Conservation (phyloP, 306 rosid species). For the Biancaea sappan region DNA sequence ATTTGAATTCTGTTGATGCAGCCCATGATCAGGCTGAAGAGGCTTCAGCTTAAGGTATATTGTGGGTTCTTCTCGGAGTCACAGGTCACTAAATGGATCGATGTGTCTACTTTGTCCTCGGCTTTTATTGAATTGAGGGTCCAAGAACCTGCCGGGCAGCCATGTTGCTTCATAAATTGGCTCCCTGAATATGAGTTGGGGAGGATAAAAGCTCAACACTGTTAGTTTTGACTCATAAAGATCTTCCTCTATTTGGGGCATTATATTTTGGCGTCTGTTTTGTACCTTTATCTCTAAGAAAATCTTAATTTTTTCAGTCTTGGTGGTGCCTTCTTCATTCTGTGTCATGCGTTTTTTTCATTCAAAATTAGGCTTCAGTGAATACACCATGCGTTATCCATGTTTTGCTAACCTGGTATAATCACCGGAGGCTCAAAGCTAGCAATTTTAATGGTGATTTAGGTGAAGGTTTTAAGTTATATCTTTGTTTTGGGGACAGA, state of each 20-base stretch:
- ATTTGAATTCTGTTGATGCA: conserved; percentile 45
- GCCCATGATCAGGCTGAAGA: conserved; percentile 38
- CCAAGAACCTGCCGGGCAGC: conserved; percentile 12
- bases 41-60: conserved; percentile 21
- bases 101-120: neutral
- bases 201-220: too few species aligned
- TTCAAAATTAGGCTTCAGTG: neutral
- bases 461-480: neutral
- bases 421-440: neutral
- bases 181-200: conserved; percentile 17
- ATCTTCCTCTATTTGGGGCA: neutral
- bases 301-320: neutral
- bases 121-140: conserved; percentile 1
- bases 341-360: neutral
- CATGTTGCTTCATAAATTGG: neutral
- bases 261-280: neutral
- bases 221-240: neutral
- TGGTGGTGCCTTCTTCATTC: neutral
- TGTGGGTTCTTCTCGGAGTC: neutral
- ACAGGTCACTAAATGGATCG: neutral
- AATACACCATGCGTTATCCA: neutral
- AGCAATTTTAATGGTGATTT: neutral
- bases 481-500: too few species aligned
- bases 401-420: neutral
- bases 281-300: neutral